Evolutionary conservation across 352 stramenopile species (phyloP), one percentile per base, ranked within the genome.

Genomic region (Pythium chondricola): DNA sequence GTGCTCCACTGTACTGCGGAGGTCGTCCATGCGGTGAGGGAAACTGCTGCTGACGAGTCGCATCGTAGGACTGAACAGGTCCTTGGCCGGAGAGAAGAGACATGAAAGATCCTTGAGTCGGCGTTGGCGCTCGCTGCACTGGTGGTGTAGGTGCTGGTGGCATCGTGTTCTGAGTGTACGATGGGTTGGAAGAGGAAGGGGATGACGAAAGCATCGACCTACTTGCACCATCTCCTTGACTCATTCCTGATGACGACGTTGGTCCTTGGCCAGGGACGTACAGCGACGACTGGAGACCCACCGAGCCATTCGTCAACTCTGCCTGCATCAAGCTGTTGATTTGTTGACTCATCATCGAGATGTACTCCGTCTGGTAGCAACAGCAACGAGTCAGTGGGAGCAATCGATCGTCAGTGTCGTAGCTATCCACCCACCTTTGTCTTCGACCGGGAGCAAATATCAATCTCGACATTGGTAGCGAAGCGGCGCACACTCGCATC

Each of bases 381-480:
- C 17, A 35, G 50, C 39, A 17, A 43, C 43, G n/a, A 6, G 11
- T 26, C 20, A 56, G 16, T 11, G 3, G 39, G 38, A 39, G 20
- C 31, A 9, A 30, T 38, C n/a, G 13, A 38, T n/a, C n/a, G n/a
- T n/a, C 8, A 42, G 8, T 33, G 13, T 33, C 21, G 25, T 44
- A 17, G 31, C 21, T 18, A 18, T 20, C 8, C 11, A 16, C 48
- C 10, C 66, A 88, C 79, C 51, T 63, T 44, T 3, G 57, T 74
- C 0, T 60, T 18, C 0, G 63, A 41, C 48, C 76, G 73, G 21
- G 67, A 61, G 29, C 74, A 90, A 10, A 74, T 63, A 29, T 83
- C 71, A 65, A 87, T 81, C 65, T 91, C 79, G 14, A 88, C 43
- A 20, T 67, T 80, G 4, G 69, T 85, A 6, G 79, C 79, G n/a